These are phyloP conservation scores for Quercus robur DNA, from an alignment of 306 rosid species.

Conservation along the genomic window DNA sequence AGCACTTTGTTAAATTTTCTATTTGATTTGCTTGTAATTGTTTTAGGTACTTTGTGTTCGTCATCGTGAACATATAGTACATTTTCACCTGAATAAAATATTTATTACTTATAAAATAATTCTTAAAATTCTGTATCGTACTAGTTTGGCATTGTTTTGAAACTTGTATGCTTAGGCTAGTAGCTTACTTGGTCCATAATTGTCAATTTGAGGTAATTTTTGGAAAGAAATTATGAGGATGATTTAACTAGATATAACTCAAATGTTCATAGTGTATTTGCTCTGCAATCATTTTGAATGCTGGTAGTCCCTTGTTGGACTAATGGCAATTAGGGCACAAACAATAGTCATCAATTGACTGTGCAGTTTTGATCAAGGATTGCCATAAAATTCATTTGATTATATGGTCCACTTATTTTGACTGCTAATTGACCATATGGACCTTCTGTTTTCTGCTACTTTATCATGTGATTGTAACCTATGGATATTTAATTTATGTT, in stretches of 20 bases:
- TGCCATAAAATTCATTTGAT: background rate
- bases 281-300: background rate
- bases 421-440: background rate
- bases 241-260: background rate
- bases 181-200: background rate
- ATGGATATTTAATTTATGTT: slow-evolving; percentile 11
- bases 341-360: background rate
- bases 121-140: background rate
- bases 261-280: background rate
- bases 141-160: background rate
- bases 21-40: too few relatives aligned
- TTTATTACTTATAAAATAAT: too few relatives aligned
- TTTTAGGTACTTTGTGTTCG: too few relatives aligned
- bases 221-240: slow-evolving; percentile 1
- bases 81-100: too few relatives aligned
- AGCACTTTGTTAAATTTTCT: too few relatives aligned
- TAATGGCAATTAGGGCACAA: background rate
- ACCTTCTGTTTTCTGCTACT: slow-evolving; percentile 10
- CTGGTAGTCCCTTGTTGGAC: background rate
- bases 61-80: too few relatives aligned
- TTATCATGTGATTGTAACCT: slow-evolving; percentile 4
- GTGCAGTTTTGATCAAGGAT: background rate
- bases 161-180: background rate
- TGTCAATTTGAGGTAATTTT: background rate
- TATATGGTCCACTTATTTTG: background rate